Conservation (phyloP, 345 rosid species). For the Passiflora organensis region DNA sequence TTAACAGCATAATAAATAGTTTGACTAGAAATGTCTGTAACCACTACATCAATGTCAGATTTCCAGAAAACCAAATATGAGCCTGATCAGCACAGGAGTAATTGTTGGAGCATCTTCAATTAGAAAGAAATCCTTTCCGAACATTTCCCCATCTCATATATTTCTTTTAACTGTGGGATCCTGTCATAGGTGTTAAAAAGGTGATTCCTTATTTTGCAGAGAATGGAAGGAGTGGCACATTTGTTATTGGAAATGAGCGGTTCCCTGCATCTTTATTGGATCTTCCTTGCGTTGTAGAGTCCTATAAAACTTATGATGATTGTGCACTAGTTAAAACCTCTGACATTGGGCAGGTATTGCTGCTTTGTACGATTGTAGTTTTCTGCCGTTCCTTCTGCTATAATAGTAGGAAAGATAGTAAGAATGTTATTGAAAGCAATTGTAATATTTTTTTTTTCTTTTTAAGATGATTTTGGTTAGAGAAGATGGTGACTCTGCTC, state of each 20-base stretch:
- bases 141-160: too few relatives aligned
- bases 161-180: neutral
- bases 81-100: too few relatives aligned
- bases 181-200: neutral
- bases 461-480: slow-evolving; percentile 92
- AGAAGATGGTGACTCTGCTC: slow-evolving; percentile 69
- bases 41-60: too few relatives aligned
- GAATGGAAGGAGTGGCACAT: slow-evolving; percentile 84
- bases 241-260: slow-evolving; percentile 61
- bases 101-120: too few relatives aligned
- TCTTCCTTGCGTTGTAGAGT: slow-evolving; percentile 90
- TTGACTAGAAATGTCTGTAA: too few relatives aligned
- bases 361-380: neutral
- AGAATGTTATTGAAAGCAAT: neutral
- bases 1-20: too few relatives aligned
- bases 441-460: slow-evolving; percentile 7
- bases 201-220: slow-evolving; percentile 35
- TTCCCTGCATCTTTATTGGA: slow-evolving; percentile 82
- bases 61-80: too few relatives aligned
- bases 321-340: slow-evolving; percentile 82
- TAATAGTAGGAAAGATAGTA: neutral
- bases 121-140: too few relatives aligned
- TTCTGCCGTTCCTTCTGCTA: neutral
- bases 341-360: slow-evolving; percentile 84
- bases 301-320: slow-evolving; percentile 88